Evolutionary conservation across 2,329 filamentous ascomycete genomes (phyloP).

Genomic region (Colletotrichum navitas): DNA sequence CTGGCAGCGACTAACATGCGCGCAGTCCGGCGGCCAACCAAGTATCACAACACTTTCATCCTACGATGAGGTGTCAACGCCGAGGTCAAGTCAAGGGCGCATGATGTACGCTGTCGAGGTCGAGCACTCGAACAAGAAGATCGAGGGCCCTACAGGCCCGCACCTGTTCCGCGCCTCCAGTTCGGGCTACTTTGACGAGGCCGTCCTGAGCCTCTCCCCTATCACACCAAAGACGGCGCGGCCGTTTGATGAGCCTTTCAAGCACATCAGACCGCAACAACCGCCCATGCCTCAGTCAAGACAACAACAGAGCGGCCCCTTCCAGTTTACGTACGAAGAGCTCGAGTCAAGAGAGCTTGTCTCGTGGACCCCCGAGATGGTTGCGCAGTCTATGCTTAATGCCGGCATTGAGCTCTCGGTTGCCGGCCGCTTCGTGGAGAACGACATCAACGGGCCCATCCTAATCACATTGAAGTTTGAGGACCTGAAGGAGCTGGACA

Average conservation of each 20-base stretch:
- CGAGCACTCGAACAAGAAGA: conserved; percentile 68
- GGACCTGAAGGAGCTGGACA: conserved; percentile 84
- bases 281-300: conserved; percentile 39
- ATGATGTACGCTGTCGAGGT: conserved; percentile 69
- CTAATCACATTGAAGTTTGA: conserved; percentile 93
- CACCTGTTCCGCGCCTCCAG: conserved; percentile 85
- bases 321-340: conserved; percentile 68
- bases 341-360: conserved; percentile 71
- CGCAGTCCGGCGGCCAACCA: conserved; percentile 63
- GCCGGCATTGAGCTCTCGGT: conserved; percentile 82
- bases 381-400: conserved; percentile 88
- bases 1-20: conserved; percentile 38
- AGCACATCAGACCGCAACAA: conserved; percentile 37
- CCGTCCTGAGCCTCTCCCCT: conserved; percentile 77
- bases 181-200: conserved; percentile 63
- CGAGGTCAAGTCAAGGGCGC: conserved; percentile 73
- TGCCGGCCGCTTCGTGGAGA: conserved; percentile 87
- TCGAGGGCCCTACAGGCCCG: conserved; percentile 85
- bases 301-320: conserved; percentile 63
- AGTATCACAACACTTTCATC: conserved; percentile 91
- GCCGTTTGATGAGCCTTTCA: conserved; percentile 39
- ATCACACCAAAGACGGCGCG: conserved; percentile 74
- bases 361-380: conserved; percentile 80
- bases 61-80: conserved; percentile 86
- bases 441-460: conserved; percentile 92